Evolutionary conservation across 495 filamentous ascomycete genomes (phyloP), one percentile per base, ranked within the genome.

Genomic region (Aspergillus panamensis): DNA sequence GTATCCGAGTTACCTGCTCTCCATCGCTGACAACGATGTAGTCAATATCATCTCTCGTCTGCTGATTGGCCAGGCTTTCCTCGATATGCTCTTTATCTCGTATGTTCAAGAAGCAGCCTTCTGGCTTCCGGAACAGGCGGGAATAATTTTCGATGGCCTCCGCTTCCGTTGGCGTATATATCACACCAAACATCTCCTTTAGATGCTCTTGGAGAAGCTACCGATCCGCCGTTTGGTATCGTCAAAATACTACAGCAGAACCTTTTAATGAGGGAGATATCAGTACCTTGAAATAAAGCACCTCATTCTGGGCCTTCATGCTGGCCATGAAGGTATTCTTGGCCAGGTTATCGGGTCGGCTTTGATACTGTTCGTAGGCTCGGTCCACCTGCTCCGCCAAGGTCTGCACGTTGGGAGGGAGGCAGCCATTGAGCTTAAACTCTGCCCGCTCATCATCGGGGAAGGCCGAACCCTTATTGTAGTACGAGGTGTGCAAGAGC

Each of bases 91-190:
- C 73, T 33, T 76, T 71, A 10, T 82, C 72, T 1, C 62, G 58
- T 13, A 83, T 78, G 42, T 78, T 80, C 62, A 83, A 55, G 57
- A 85, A 88, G 58, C 85, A 88, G 1, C 84, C 92, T 58, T 92
- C 86, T 1, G 91, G 90, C 55, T 78, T 78, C 40, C 92, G 74
- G 64, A 96, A 96, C 3, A 92, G 59, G 3, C 87, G 73, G 6
- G 91, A 95, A 67, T 88, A 96, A 63, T 92, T 88, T 69, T 88
- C 80, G 55, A 96, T 96, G 1, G 92, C 91, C n/a, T 95, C 90
- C 3, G 89, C 91, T 69, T 96, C 91, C 0, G 92, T 96, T 0
- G 92, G 91, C 0, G 91, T 96, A 66, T 96, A 96, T 31, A 96
- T 90, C 10, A 96, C 73, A 42, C 85, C 82, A 63, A 96, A 91